Evolutionary conservation across 1,284 basidiomycete genomes (phyloP).

Genomic region (Pyrrhoderma noxium): DNA sequence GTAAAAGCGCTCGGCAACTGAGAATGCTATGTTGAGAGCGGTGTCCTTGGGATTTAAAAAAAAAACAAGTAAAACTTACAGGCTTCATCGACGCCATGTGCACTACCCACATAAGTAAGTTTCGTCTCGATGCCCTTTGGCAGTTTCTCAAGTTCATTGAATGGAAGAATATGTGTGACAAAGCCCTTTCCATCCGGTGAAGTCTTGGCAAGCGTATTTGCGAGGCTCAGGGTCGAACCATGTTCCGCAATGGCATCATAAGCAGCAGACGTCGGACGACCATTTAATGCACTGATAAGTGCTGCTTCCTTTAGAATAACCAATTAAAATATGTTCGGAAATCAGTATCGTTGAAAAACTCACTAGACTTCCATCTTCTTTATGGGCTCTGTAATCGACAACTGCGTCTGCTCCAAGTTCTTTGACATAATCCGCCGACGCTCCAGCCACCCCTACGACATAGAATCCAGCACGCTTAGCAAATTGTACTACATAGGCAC

Average conservation of each 20-base stretch:
- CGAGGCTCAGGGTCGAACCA: slow-evolving; percentile 8
- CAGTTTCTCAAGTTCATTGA: slow-evolving; percentile 5
- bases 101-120: slow-evolving; percentile 8
- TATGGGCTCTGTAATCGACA: slow-evolving; percentile 25
- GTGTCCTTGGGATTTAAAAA: background rate
- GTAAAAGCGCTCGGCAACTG: slow-evolving; percentile 8
- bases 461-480: slow-evolving; percentile 23
- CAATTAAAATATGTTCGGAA: background rate
- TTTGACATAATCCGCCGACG: slow-evolving; percentile 18
- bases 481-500: slow-evolving; percentile 28
- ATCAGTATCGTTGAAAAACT: background rate
- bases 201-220: slow-evolving; percentile 4
- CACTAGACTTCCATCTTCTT: slow-evolving; percentile 1
- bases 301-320: slow-evolving; percentile 7
- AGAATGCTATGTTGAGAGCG: background rate
- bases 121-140: slow-evolving; percentile 3
- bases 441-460: slow-evolving; percentile 28
- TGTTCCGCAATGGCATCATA: slow-evolving; percentile 8
- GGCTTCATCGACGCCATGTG: slow-evolving; percentile 9
- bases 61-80: slow-evolving; percentile 2
- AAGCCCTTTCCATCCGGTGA: slow-evolving; percentile 6
- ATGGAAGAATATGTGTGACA: slow-evolving; percentile 6
- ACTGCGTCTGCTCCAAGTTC: slow-evolving; percentile 24
- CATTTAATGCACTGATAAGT: slow-evolving; percentile 3
- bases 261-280: background rate